Conservation (phyloP, 2,329 filamentous ascomycete genomes). For the Xenosphaeropsis pyriputrescens region DNA sequence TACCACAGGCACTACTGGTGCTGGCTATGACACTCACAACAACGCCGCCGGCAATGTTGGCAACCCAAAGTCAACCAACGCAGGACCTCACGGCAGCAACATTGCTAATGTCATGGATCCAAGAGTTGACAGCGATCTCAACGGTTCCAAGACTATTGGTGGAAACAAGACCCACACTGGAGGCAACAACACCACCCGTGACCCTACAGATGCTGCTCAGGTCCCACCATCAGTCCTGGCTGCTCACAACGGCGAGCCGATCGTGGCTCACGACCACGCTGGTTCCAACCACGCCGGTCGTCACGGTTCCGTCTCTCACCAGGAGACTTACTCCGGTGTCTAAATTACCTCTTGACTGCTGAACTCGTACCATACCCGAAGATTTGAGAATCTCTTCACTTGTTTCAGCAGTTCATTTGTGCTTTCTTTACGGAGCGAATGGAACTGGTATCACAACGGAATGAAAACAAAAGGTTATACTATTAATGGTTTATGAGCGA, state of each 20-base stretch:
- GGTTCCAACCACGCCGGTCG: slow-evolving; percentile 27
- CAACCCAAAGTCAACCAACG: slow-evolving; percentile 9
- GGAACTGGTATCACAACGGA: too few relatives aligned
- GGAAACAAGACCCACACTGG: slow-evolving; percentile 32
- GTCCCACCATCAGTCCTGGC: slow-evolving; percentile 38
- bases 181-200: slow-evolving; percentile 10
- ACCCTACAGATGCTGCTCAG: slow-evolving; percentile 40
- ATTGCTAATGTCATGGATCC: slow-evolving; percentile 36
- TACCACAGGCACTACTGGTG: slow-evolving; percentile 8
- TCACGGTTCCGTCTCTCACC: slow-evolving; percentile 28
- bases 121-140: slow-evolving; percentile 35
- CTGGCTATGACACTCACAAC: slow-evolving; percentile 27
- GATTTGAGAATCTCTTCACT: too few relatives aligned
- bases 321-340: slow-evolving; percentile 25
- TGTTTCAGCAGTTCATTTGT: too few relatives aligned
- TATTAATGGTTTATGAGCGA: too few relatives aligned
- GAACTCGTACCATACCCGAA: too few relatives aligned
- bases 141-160: slow-evolving; percentile 37
- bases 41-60: slow-evolving; percentile 10
- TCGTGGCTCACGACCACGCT: slow-evolving; percentile 27
- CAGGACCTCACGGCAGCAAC: slow-evolving; percentile 22
- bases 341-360: slow-evolving; percentile 1
- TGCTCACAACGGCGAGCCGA: slow-evolving; percentile 29
- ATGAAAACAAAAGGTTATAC: too few relatives aligned
- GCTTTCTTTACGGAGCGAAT: too few relatives aligned